A percentile compares a stretch with the other conserved stretches of the same genome.
These are phyloP conservation scores for Entophlyctis luteolus DNA, from an alignment of 192 early-diverging fungal species.

Conservation along the genomic window DNA sequence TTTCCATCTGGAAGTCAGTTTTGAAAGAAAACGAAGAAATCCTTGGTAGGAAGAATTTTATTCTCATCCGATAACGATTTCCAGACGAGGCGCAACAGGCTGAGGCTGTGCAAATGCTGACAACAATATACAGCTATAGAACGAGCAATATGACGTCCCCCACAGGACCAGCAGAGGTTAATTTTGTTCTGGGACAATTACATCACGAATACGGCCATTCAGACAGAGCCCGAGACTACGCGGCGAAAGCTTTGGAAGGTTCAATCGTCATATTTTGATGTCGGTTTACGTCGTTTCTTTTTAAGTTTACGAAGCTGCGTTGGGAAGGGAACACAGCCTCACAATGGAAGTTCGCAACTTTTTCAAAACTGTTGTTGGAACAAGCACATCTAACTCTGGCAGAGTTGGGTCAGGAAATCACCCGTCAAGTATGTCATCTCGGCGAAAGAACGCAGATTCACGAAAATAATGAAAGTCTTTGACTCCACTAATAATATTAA, in stretches of 20 bases:
- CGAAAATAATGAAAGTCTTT: neutral
- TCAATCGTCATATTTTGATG: neutral
- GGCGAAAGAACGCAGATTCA: neutral
- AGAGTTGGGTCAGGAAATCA: neutral
- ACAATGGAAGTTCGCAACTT: conserved; percentile 44
- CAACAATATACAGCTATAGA: conserved; percentile 32
- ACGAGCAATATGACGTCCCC: conserved; percentile 7
- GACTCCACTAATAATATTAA: too few species aligned
- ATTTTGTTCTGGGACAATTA: conserved; percentile 34
- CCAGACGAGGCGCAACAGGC: conserved; percentile 47
- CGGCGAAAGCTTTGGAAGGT: conserved; percentile 42
- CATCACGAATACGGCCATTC: conserved; percentile 19
- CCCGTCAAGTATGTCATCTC: neutral
- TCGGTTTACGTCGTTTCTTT: neutral
- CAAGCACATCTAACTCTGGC: neutral
- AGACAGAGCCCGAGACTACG: conserved; percentile 38
- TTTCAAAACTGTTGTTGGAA: conserved; percentile 33
- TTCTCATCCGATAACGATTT: neutral
- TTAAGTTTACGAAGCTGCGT: conserved; percentile 39
- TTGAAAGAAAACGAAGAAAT: conserved; percentile 20
- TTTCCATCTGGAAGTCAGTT: conserved; percentile 38
- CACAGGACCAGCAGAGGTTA: conserved; percentile 17
- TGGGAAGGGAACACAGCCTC: conserved; percentile 43
- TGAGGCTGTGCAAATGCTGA: conserved; percentile 49
- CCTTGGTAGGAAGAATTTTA: neutral